Percentiles rank a stretch among this genome's conserved stretches.
Evolutionary conservation across 352 stramenopile species (phyloP).

Genomic region (Thraustochytrium striatum): DNA sequence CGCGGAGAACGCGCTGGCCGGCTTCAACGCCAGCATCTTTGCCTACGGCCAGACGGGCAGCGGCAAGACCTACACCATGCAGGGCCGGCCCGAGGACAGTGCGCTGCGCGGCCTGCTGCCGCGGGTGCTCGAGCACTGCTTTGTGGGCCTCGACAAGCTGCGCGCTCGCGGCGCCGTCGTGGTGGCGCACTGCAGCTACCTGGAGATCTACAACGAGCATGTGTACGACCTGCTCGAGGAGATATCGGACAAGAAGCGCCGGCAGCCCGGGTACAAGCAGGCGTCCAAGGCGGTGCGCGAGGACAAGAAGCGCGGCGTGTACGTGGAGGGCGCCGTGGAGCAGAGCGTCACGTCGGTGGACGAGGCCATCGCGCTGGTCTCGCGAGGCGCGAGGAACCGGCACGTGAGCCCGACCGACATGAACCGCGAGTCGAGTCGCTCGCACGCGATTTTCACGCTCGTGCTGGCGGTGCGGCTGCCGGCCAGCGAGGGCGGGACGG

Average conservation of each 20-base stretch:
- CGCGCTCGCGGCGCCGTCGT: conserved; percentile 28
- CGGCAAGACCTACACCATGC: conserved; percentile 50
- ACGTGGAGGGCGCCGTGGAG: conserved; percentile 64
- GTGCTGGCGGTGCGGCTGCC: conserved; percentile 68
- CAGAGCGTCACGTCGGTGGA: conserved; percentile 65
- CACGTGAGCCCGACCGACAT: conserved; percentile 91
- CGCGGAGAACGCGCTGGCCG: conserved; percentile 80
- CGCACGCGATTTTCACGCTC: conserved; percentile 93
- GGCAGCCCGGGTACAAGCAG: too few species aligned
- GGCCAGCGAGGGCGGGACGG: conserved; percentile 8
- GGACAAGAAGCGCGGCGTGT: conserved; percentile 56
- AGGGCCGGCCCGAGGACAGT: conserved; percentile 29
- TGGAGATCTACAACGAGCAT: conserved; percentile 62
- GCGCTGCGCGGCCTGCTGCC: conserved; percentile 54
- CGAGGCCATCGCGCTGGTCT: conserved; percentile 51
- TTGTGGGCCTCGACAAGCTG: conserved; percentile 36
- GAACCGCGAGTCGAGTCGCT: conserved; percentile 90
- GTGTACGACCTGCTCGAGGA: conserved; percentile 61
- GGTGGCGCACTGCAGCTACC: conserved; percentile 55
- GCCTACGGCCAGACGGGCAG: conserved; percentile 46
- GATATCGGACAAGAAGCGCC: too few species aligned
- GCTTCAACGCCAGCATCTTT: conserved; percentile 62
- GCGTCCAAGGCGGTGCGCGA: too few species aligned
- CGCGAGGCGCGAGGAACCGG: conserved; percentile 56
- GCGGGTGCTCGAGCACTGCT: conserved; percentile 57